These are phyloP conservation scores for Fusarium succisae DNA, from an alignment of 2,329 filamentous ascomycete genomes.

Conservation along the genomic window DNA sequence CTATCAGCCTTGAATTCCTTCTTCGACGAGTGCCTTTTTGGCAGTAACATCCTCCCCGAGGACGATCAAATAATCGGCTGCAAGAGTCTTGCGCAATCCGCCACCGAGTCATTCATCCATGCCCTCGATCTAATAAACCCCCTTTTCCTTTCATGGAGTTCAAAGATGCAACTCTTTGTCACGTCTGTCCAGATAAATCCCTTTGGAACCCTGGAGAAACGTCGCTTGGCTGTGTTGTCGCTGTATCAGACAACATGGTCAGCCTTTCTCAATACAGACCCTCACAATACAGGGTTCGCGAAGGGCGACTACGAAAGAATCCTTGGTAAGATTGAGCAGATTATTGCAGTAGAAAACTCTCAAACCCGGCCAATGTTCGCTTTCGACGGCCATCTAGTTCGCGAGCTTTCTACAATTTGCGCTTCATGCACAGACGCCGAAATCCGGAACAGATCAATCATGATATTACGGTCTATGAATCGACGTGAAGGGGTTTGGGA, in stretches of 20 bases:
- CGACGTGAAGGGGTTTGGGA: conserved; percentile 39
- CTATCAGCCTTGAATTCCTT: neutral
- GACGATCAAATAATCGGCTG: neutral
- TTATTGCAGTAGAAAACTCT: neutral
- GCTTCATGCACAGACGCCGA: conserved; percentile 6
- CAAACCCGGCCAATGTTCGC: conserved; percentile 15
- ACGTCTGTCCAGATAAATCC: neutral
- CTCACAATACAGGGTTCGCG: neutral
- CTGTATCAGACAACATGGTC: conserved; percentile 6
- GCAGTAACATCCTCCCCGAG: neutral
- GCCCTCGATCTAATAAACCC: neutral
- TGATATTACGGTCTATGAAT: conserved; percentile 13
- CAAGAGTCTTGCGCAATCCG: neutral
- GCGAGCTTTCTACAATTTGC: conserved; percentile 23
- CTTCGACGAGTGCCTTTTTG: neutral
- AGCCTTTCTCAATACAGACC: neutral
- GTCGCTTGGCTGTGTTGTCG: neutral
- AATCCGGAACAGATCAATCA: conserved; percentile 13
- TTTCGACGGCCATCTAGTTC: conserved; percentile 25
- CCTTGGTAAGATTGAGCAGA: conserved; percentile 5
- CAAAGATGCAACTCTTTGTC: neutral
- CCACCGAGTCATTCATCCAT: neutral
- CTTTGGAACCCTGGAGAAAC: neutral
- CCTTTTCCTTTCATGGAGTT: neutral
- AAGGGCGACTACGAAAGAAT: conserved; percentile 4